These are phyloP conservation scores for Populus tomentosa DNA, from an alignment of 441 rosid genomes.

Conservation along the genomic window DNA sequence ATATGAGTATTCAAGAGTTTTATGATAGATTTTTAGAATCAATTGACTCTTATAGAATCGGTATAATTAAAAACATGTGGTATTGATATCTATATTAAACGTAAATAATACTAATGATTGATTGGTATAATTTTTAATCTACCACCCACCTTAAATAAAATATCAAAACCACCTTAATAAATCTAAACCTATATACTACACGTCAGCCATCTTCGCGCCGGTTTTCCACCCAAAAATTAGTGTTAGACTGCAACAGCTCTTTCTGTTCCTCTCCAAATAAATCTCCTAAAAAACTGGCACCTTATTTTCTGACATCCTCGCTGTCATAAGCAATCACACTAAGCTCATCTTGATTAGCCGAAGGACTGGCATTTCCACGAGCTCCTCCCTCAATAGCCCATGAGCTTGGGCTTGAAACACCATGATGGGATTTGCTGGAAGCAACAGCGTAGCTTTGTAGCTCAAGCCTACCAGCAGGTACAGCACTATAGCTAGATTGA, in stretches of 20 bases:
- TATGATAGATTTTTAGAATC: too few species aligned
- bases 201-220: too few species aligned
- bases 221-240: background rate
- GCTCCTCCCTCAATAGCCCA: conserved; percentile 25
- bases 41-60: too few species aligned
- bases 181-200: too few species aligned
- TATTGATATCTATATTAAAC: too few species aligned
- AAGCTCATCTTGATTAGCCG: conserved; percentile 26
- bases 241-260: conserved; percentile 1
- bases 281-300: too few species aligned
- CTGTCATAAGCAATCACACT: conserved; percentile 13
- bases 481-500: conserved; percentile 25
- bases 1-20: too few species aligned
- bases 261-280: conserved; percentile 25
- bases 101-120: too few species aligned
- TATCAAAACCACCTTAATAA: too few species aligned
- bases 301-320: conserved; percentile 25
- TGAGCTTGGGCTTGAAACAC: conserved; percentile 20
- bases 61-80: too few species aligned
- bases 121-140: too few species aligned
- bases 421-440: conserved; percentile 15
- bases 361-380: conserved; percentile 18
- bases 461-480: conserved; percentile 42
- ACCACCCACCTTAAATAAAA: too few species aligned
- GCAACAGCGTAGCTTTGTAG: conserved; percentile 41